Evolutionary conservation across 78 protist species (phyloP), one percentile per base, ranked within the genome.

Genomic region (Dictyostelium brefeldianum): DNA sequence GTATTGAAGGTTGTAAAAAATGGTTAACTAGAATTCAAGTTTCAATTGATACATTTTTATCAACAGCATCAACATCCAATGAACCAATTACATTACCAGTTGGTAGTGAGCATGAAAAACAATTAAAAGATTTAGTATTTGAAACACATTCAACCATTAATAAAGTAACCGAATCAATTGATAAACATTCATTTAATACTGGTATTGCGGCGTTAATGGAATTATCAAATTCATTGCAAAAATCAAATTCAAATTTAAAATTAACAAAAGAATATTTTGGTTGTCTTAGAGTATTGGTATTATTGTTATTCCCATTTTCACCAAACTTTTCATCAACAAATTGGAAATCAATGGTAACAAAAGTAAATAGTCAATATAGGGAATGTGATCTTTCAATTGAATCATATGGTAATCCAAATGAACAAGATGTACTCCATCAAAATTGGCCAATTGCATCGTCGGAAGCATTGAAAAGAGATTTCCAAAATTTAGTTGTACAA

Each of bases 201-300:
- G 97, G 94, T n/a, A 84, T 96, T 4, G 48, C 95, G 8, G 31
- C 62, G 8, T 83, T 96, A 78, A 96, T 96, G 97, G 57, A 27
- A 29, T 80, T 96, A 48, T 65, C 89, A 50, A 96, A 91, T 59
- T 56, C 50, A 4, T 10, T 90, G 29, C 18, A 20, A 29, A 83
- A 93, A 46, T 51, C 31, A 12, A 31, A 54, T 11, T 4, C 27
- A n/a, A 1, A 48, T 29, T 25, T 43, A 20, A 73, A 90, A 78
- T 41, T 18, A 18, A 71, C 84, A 0, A 22, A 54, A 27, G 67
- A 67, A 41, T 77, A 81, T 29, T 27, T n/a, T 48, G 56, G 50
- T 22, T 25, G 70, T 27, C 3, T 80, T 31, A 50, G 62, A 22
- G 18, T 31, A 5, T 27, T 90, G 3, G 64, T 50, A 8, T 51